phyloP scores from a whole-genome alignment of 129 eudicot genomes.

The Escallonia herrerae region DNA sequence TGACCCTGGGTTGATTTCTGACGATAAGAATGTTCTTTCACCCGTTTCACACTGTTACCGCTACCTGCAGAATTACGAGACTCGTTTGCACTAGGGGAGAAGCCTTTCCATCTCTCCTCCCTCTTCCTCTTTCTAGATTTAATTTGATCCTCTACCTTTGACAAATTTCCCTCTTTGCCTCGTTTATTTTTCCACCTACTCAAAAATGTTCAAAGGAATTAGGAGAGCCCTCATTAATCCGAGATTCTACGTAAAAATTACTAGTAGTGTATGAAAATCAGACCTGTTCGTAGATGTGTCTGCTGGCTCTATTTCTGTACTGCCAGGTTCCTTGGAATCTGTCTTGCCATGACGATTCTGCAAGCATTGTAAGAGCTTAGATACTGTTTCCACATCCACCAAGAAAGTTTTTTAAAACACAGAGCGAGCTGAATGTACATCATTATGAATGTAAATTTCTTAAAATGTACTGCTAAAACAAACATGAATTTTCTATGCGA shows the following conservation, averaged over 20 bases:
- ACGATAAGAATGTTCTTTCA: constrained; percentile 15
- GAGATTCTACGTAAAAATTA: not conserved
- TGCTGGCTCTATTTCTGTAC: constrained; percentile 29
- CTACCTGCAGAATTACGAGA: constrained; percentile 18
- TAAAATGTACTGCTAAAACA: too few species aligned
- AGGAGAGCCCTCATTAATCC: constrained; percentile 2
- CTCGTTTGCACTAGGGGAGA: constrained; percentile 8
- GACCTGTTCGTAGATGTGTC: constrained; percentile 39
- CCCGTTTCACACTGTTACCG: constrained; percentile 10
- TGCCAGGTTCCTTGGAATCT: constrained; percentile 39
- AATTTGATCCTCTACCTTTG: constrained; percentile 28
- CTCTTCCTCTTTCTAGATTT: constrained; percentile 39
- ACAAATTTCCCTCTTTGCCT: constrained; percentile 14
- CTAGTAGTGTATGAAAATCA: constrained; percentile 4
- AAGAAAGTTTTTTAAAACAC: too few species aligned
- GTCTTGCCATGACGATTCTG: constrained; percentile 89
- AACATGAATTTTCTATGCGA: too few species aligned
- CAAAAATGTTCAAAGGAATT: constrained; percentile 1
- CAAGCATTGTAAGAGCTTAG: constrained; percentile 1
- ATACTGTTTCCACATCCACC: too few species aligned
- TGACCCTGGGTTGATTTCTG: constrained; percentile 8
- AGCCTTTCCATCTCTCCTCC: constrained; percentile 24
- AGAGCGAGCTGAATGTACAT: too few species aligned
- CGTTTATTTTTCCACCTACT: constrained; percentile 44
- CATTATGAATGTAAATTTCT: too few species aligned